Evolutionary conservation across 2,329 filamentous ascomycete genomes (phyloP).

Genomic region (Talaromyces atroroseus): DNA sequence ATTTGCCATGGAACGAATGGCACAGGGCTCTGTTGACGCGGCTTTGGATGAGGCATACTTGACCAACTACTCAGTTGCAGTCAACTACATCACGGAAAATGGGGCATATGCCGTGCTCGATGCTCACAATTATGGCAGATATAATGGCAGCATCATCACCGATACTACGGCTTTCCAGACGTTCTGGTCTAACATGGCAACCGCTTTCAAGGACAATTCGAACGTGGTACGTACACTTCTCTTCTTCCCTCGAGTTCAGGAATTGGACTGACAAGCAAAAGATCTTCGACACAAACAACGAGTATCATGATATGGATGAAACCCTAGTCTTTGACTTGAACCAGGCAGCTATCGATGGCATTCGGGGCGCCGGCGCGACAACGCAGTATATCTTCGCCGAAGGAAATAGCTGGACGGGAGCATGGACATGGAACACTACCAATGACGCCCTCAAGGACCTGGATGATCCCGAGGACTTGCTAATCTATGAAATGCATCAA

Average conservation of each 20-base stretch:
- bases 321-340: constrained; percentile 55
- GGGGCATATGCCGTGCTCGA: constrained; percentile 53
- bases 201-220: constrained; percentile 48
- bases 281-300: constrained; percentile 46
- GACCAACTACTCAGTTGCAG: constrained; percentile 20
- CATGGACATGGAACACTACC: constrained; percentile 47
- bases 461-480: constrained; percentile 48
- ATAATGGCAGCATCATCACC: constrained; percentile 44
- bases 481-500: constrained; percentile 59
- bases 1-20: constrained; percentile 54
- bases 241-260: not conserved
- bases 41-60: constrained; percentile 38
- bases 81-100: constrained; percentile 37
- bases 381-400: constrained; percentile 56
- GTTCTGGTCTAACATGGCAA: constrained; percentile 55
- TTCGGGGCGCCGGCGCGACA: constrained; percentile 55
- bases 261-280: constrained; percentile 1
- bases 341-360: constrained; percentile 59
- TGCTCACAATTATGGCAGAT: constrained; percentile 56
- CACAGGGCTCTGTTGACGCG: constrained; percentile 41
- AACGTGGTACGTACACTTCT: constrained; percentile 52
- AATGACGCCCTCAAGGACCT: constrained; percentile 44
- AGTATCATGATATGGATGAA: constrained; percentile 60
- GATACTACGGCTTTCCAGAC: constrained; percentile 49
- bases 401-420: constrained; percentile 47